These are phyloP conservation scores for Myriangium duriaei DNA, from an alignment of 2,329 filamentous ascomycete genomes.

Conservation along the genomic window DNA sequence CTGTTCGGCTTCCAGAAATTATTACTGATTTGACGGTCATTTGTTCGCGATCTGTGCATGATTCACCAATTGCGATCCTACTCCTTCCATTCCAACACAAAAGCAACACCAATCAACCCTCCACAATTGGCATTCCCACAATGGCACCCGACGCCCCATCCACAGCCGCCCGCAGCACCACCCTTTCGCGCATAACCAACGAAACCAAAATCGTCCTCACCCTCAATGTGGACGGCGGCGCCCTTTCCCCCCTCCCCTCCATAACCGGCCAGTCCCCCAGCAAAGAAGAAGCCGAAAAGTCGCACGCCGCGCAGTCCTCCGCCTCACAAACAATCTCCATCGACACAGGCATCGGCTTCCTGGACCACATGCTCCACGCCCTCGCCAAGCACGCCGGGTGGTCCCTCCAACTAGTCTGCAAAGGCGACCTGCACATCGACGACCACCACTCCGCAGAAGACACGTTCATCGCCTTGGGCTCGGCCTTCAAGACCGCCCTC, in stretches of 20 bases:
- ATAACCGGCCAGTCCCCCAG: slow-evolving; percentile 40
- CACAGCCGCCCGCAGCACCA: slow-evolving; percentile 61
- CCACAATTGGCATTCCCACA: too few species aligned
- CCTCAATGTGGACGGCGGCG: slow-evolving; percentile 84
- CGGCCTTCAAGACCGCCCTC: slow-evolving; percentile 68
- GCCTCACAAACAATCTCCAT: slow-evolving; percentile 76
- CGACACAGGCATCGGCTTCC: slow-evolving; percentile 89
- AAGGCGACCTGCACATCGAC: slow-evolving; percentile 89
- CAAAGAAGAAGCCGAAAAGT: slow-evolving; percentile 37
- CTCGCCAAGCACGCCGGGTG: slow-evolving; percentile 92
- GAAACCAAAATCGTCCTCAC: slow-evolving; percentile 94
- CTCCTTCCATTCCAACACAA: too few species aligned
- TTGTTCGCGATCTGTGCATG: too few species aligned
- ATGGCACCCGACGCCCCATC: slow-evolving; percentile 9
- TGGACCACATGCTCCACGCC: slow-evolving; percentile 98
- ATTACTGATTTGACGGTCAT: too few species aligned
- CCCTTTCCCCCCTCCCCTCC: slow-evolving; percentile 26
- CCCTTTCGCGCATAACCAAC: slow-evolving; percentile 82
- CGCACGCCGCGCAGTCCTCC: slow-evolving; percentile 74
- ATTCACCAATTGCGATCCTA: too few species aligned
- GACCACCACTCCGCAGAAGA: slow-evolving; percentile 98
- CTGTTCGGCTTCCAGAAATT: too few species aligned
- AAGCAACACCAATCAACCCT: too few species aligned
- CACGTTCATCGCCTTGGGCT: slow-evolving; percentile 78
- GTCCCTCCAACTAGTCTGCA: slow-evolving; percentile 71